Percentiles rank a stretch among this genome's conserved stretches.
Conservation (phyloP, 1,284 basidiomycete species). For the Inonotus obliquus region DNA sequence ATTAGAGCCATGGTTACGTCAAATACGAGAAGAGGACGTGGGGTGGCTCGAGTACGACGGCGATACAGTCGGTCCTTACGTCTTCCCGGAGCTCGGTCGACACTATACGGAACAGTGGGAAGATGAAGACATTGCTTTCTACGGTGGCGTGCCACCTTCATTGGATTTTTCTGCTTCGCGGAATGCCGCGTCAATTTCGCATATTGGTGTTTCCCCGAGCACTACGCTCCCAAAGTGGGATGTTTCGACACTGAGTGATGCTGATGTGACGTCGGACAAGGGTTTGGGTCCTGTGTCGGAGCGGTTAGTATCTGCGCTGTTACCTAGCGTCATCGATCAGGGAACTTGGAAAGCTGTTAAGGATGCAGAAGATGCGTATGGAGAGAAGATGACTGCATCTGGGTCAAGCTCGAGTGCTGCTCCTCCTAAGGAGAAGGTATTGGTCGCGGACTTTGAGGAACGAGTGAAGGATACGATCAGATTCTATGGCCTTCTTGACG, state of each 20-base stretch:
- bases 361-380: slow-evolving; percentile 78
- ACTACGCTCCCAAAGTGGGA: slow-evolving; percentile 62
- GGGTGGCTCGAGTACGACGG: slow-evolving; percentile 85
- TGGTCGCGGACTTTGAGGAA: slow-evolving; percentile 65
- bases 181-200: slow-evolving; percentile 27
- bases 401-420: slow-evolving; percentile 69
- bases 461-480: slow-evolving; percentile 68
- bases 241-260: slow-evolving; percentile 62
- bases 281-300: slow-evolving; percentile 79
- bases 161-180: slow-evolving; percentile 33
- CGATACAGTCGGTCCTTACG: slow-evolving; percentile 82
- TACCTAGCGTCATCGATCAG: slow-evolving; percentile 60
- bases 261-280: slow-evolving; percentile 58
- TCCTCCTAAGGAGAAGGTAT: slow-evolving; percentile 64
- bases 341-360: slow-evolving; percentile 70
- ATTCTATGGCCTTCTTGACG: slow-evolving; percentile 59
- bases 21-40: slow-evolving; percentile 85
- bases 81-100: slow-evolving; percentile 82
- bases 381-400: slow-evolving; percentile 35
- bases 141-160: slow-evolving; percentile 39
- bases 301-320: slow-evolving; percentile 72
- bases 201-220: slow-evolving; percentile 27
- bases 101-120: slow-evolving; percentile 92
- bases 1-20: slow-evolving; percentile 82
- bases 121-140: slow-evolving; percentile 73